Evolutionary conservation across 1,284 basidiomycete genomes (phyloP).

Genomic region (Caloboletus inedulis): DNA sequence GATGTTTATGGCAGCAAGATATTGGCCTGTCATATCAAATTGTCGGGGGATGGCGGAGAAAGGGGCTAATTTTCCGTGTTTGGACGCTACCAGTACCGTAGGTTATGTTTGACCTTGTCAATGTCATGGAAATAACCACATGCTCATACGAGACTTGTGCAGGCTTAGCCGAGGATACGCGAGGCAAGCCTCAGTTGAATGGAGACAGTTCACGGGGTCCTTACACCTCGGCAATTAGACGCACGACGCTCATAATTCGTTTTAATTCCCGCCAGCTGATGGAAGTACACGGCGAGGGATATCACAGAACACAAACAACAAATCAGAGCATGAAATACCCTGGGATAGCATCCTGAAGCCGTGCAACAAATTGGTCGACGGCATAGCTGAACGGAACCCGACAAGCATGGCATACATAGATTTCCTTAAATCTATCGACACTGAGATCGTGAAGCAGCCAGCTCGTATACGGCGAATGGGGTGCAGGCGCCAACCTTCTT

Average conservation of each 20-base stretch:
- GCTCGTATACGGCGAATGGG: neutral
- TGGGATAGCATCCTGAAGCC: too few relatives aligned
- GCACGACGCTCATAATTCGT: neutral
- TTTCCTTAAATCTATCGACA: too few relatives aligned
- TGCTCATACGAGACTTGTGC: too few relatives aligned
- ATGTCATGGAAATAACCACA: too few relatives aligned
- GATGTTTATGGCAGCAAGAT: neutral
- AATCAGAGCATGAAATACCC: too few relatives aligned
- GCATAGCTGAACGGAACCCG: neutral
- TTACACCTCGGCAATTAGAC: too few relatives aligned
- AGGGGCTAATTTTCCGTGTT: conserved; percentile 4
- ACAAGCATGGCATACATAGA: neutral
- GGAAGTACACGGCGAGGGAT: neutral
- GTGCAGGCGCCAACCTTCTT: too few relatives aligned
- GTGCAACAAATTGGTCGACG: neutral
- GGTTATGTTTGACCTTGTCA: too few relatives aligned
- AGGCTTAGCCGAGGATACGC: too few relatives aligned
- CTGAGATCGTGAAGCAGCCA: conserved; percentile 32
- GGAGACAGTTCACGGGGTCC: too few relatives aligned
- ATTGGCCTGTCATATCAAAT: conserved; percentile 1
- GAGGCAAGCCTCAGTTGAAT: too few relatives aligned
- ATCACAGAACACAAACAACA: neutral
- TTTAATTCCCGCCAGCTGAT: neutral
- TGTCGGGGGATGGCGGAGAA: neutral
- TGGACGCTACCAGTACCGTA: too few relatives aligned